Evolutionary conservation across 2,329 filamentous ascomycete species (phyloP).

Genomic region (Harringtonia aguacate): DNA sequence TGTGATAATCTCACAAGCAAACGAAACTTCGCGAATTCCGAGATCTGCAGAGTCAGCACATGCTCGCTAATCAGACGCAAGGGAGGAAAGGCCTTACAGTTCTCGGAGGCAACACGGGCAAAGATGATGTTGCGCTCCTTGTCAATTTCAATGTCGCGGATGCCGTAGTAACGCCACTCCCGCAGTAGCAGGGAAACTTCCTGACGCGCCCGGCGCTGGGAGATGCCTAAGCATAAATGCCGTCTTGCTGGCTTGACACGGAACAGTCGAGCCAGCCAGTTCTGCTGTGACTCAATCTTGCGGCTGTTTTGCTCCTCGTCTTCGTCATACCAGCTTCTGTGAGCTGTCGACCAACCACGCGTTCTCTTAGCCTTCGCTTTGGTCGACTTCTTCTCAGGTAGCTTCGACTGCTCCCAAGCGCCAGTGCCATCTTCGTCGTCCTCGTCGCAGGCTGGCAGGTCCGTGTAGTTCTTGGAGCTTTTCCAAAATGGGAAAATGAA

Average conservation of each 20-base stretch:
- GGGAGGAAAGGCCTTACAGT: slow-evolving; percentile 52
- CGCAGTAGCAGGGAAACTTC: slow-evolving; percentile 66
- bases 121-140: slow-evolving; percentile 71
- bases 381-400: background rate
- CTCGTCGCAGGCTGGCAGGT: slow-evolving; percentile 19
- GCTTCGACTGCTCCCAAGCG: background rate
- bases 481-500: slow-evolving; percentile 49
- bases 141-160: slow-evolving; percentile 68
- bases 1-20: slow-evolving; percentile 79
- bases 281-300: slow-evolving; percentile 60
- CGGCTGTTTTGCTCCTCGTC: slow-evolving; percentile 30
- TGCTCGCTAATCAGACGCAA: background rate
- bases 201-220: slow-evolving; percentile 62
- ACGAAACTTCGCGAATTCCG: slow-evolving; percentile 75
- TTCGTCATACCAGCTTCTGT: slow-evolving; percentile 13
- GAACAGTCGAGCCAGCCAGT: slow-evolving; percentile 83
- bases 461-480: slow-evolving; percentile 26
- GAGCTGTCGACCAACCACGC: background rate
- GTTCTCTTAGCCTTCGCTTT: background rate
- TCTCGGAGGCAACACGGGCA: slow-evolving; percentile 63
- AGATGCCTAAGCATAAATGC: slow-evolving; percentile 64
- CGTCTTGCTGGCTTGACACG: slow-evolving; percentile 74
- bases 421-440: background rate
- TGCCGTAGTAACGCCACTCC: slow-evolving; percentile 75
- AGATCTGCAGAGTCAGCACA: slow-evolving; percentile 37